Evolutionary conservation across 2,329 filamentous ascomycete species (phyloP), one percentile per base, ranked within the genome.

Genomic region (Aspergillus novoparasiticus): DNA sequence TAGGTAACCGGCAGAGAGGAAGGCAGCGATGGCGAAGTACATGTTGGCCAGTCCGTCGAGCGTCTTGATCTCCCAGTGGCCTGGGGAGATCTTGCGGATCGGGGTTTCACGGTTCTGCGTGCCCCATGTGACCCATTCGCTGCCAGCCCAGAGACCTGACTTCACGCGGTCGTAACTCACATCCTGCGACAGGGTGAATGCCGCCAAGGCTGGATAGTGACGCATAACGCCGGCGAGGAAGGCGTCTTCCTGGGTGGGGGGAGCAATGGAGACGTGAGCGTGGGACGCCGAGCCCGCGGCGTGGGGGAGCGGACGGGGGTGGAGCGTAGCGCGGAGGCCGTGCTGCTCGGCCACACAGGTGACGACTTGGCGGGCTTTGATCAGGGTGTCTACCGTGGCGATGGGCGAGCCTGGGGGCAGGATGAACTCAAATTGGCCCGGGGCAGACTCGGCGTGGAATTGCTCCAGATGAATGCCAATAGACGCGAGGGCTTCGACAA

Each of bases 21-120:
- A 72, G 0, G 86, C 87, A 0, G 85, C 83, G 21, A 91, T 75
- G 0, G 86, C 89, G 1, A 96, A 76, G 72, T 95, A 96, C 59
- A 89, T 86, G 72, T 96, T 96, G 3, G 91, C 90, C 21, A 93
- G 78, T 0, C 92, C 92, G 71, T 96, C 92, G n/a, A 94, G 72
- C 60, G 85, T 87, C 72, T 92, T 90, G 26, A 96, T 69, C 77
- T 96, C 92, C 90, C 91, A 96, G 71, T 92, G 89, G 23, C 86
- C 87, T 2, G 76, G 79, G 3, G 81, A 80, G 55, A 93, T 85
- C 73, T 90, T 89, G 14, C 92, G 85, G 11, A 96, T 80, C 0
- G 92, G 89, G 5, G 87, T 83, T 79, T 94, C 91, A 21, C 90
- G 87, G 75, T 95, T 95, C 77, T 95, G 89, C 5, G 87, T 90